A percentile compares a stretch with the other conserved stretches of the same genome.
Conservation (phyloP, 1,139 yeast species). For the Saccharomycopsis hybrid region DNA sequence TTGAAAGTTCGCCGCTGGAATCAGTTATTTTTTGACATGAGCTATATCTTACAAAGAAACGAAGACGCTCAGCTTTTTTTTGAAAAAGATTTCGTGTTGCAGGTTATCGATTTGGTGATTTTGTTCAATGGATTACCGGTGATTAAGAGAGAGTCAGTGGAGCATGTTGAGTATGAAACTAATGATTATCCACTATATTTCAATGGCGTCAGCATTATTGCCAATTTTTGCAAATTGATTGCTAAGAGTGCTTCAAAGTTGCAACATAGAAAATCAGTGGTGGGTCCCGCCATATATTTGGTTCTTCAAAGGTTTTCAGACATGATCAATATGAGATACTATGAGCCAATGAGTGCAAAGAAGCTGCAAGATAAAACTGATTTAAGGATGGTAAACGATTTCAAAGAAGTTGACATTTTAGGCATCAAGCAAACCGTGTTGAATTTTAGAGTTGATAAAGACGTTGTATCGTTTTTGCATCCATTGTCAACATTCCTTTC, state of each 20-base stretch:
- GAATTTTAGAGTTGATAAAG: slow-evolving; percentile 37
- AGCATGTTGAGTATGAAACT: slow-evolving; percentile 87
- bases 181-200: slow-evolving; percentile 81
- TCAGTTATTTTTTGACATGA: slow-evolving; percentile 78
- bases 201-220: slow-evolving; percentile 66
- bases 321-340: background rate
- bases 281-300: slow-evolving; percentile 2
- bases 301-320: slow-evolving; percentile 4
- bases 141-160: slow-evolving; percentile 64
- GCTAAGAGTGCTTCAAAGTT: slow-evolving; percentile 42
- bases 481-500: slow-evolving; percentile 73
- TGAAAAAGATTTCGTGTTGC: slow-evolving; percentile 34
- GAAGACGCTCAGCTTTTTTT: slow-evolving; percentile 44
- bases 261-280: slow-evolving; percentile 2
- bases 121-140: slow-evolving; percentile 81
- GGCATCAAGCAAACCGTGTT: slow-evolving; percentile 24
- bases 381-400: background rate
- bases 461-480: slow-evolving; percentile 65
- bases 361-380: background rate
- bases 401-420: slow-evolving; percentile 3
- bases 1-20: slow-evolving; percentile 79
- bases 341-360: background rate
- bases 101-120: slow-evolving; percentile 55
- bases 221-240: slow-evolving; percentile 50
- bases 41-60: slow-evolving; percentile 69